Percentiles rank a stretch among this genome's conserved stretches.
Conservation (phyloP, 2,329 filamentous ascomycete genomes). For the Fusarium irregulare region DNA sequence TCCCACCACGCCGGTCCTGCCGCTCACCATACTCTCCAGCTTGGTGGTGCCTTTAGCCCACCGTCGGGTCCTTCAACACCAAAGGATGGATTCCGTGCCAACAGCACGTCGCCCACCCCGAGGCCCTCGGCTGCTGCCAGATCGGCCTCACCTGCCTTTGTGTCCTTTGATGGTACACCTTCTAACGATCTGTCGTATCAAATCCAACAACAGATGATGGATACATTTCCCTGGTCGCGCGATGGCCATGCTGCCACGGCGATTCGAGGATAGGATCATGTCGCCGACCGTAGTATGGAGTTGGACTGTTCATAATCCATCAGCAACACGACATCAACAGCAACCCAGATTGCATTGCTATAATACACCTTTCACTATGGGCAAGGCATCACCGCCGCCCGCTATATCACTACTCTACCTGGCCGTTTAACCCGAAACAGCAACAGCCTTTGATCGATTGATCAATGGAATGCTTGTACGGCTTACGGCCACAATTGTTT, state of each 20-base stretch:
- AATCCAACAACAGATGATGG: slow-evolving; percentile 54
- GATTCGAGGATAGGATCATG: slow-evolving; percentile 54
- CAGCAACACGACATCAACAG: slow-evolving; percentile 18
- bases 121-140: slow-evolving; percentile 52
- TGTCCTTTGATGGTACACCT: slow-evolving; percentile 60
- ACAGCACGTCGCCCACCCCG: slow-evolving; percentile 47
- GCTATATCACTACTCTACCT: slow-evolving; percentile 21
- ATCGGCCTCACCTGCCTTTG: slow-evolving; percentile 60
- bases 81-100: slow-evolving; percentile 47
- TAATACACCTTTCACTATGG: slow-evolving; percentile 15
- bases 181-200: slow-evolving; percentile 55
- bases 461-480: slow-evolving; percentile 33
- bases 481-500: slow-evolving; percentile 36
- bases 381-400: not conserved
- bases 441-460: slow-evolving; percentile 19
- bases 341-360: slow-evolving; percentile 27
- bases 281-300: slow-evolving; percentile 30
- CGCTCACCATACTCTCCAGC: slow-evolving; percentile 57
- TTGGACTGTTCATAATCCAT: slow-evolving; percentile 22
- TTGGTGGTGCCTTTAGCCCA: slow-evolving; percentile 36
- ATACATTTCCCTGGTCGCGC: slow-evolving; percentile 61
- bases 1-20: slow-evolving; percentile 52
- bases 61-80: slow-evolving; percentile 36
- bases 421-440: slow-evolving; percentile 40
- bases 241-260: slow-evolving; percentile 64